phyloP scores from a whole-genome alignment of 2,329 filamentous ascomycete species.

The Sclerotinia borealis region DNA sequence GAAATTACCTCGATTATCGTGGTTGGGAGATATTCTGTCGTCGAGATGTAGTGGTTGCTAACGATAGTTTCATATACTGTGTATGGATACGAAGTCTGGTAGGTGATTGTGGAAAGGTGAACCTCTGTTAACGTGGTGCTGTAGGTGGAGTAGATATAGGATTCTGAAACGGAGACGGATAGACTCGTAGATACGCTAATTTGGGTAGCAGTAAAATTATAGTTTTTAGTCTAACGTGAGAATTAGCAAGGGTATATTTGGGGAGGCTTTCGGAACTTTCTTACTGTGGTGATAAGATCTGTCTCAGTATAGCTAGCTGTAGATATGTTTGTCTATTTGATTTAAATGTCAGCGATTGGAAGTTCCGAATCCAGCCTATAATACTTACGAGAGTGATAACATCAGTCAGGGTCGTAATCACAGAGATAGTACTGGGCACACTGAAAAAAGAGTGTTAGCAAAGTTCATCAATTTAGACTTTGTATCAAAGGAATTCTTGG shows the following conservation, averaged over 20 bases:
- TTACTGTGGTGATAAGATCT: neutral
- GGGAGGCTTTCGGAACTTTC: neutral
- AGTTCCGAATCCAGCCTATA: neutral
- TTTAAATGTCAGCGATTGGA: neutral
- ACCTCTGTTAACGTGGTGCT: neutral
- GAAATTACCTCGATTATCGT: neutral
- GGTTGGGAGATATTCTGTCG: neutral
- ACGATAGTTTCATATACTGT: neutral
- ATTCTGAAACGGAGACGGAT: neutral
- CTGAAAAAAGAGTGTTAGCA: neutral
- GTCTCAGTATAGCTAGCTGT: neutral
- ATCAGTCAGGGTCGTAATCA: neutral
- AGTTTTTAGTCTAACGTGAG: neutral
- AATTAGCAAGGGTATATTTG: neutral
- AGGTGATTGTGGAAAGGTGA: neutral
- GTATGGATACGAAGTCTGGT: neutral
- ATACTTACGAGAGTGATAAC: neutral
- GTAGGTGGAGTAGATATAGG: slow-evolving; percentile 3
- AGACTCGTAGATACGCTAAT: neutral
- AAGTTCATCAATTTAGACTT: neutral
- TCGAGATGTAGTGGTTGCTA: neutral
- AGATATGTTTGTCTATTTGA: neutral
- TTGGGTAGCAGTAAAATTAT: slow-evolving; percentile 7
- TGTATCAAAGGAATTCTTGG: neutral
- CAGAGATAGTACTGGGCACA: neutral